These are phyloP conservation scores for Capronia epimyces DNA, from an alignment of 2,329 filamentous ascomycete genomes.

Conservation along the genomic window DNA sequence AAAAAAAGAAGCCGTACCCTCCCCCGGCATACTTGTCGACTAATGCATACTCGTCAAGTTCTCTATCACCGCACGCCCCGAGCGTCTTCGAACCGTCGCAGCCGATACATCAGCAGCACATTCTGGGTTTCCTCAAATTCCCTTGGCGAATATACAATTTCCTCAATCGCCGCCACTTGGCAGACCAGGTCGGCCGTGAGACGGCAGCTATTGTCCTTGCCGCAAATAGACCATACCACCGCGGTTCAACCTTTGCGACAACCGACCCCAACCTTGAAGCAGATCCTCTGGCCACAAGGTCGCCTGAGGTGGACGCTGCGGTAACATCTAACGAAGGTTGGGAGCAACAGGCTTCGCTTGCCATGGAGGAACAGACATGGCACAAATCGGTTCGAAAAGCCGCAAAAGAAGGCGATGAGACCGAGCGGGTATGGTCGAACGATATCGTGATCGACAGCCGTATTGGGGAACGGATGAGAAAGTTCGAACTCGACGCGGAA, in stretches of 20 bases:
- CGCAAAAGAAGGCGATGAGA: slow-evolving; percentile 45
- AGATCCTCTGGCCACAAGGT: slow-evolving; percentile 34
- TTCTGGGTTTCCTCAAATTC: slow-evolving; percentile 88
- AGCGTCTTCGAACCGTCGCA: slow-evolving; percentile 65
- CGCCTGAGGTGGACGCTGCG: slow-evolving; percentile 47
- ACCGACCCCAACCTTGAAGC: slow-evolving; percentile 21
- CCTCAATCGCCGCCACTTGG: slow-evolving; percentile 73
- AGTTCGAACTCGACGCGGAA: slow-evolving; percentile 63
- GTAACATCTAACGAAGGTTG: slow-evolving; percentile 37
- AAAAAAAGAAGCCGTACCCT: slow-evolving; percentile 52
- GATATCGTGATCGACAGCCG: slow-evolving; percentile 70
- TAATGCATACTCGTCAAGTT: slow-evolving; percentile 62
- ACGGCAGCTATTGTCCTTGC: slow-evolving; percentile 77
- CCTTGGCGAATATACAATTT: slow-evolving; percentile 81
- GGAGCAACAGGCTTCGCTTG: slow-evolving; percentile 62
- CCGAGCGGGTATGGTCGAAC: slow-evolving; percentile 70
- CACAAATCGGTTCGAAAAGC: slow-evolving; percentile 67
- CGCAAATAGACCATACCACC: slow-evolving; percentile 38
- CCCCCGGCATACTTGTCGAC: slow-evolving; percentile 67
- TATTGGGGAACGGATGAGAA: slow-evolving; percentile 72
- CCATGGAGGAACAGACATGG: slow-evolving; percentile 73
- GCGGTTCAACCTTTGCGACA: slow-evolving; percentile 29
- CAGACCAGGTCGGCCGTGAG: slow-evolving; percentile 79
- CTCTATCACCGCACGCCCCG: slow-evolving; percentile 62
- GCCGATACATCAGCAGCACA: slow-evolving; percentile 74